phyloP scores from a whole-genome alignment of 192 early-diverging fungal species.

The Dissophora globulifera region DNA sequence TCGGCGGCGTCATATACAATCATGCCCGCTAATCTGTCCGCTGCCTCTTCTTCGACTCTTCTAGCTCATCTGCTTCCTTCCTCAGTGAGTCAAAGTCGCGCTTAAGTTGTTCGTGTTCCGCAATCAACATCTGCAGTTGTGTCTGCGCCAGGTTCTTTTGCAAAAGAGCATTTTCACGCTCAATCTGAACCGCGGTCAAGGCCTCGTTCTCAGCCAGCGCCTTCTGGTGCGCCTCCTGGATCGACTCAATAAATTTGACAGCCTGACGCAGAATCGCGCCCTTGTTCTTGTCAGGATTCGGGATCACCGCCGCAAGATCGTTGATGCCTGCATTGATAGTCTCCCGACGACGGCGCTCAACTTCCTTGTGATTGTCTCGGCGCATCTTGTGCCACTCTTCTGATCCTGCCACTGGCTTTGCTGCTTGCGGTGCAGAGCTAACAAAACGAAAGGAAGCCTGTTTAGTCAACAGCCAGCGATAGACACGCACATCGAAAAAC shows the following conservation, averaged over 20 bases:
- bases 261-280: conserved; percentile 75
- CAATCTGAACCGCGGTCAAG: conserved; percentile 1
- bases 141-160: conserved; percentile 19
- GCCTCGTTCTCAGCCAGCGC: conserved; percentile 9
- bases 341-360: conserved; percentile 85
- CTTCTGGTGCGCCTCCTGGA: conserved; percentile 37
- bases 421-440: conserved; percentile 15
- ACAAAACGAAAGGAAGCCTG: not conserved
- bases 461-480: no score
- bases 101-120: conserved; percentile 26
- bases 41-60: conserved; percentile 44
- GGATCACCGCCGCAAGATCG: conserved; percentile 75
- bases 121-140: conserved; percentile 11
- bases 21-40: conserved; percentile 17
- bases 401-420: conserved; percentile 66
- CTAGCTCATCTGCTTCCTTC: conserved; percentile 53
- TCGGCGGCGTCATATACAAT: no score
- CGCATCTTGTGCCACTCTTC: conserved; percentile 76
- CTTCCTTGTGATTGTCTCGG: conserved; percentile 85
- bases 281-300: conserved; percentile 79
- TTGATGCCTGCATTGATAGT: conserved; percentile 85
- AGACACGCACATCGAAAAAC: no score
- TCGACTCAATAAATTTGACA: conserved; percentile 73
- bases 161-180: conserved; percentile 19
- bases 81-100: conserved; percentile 57